A percentile compares a stretch with the other conserved stretches of the same genome.
Evolutionary conservation across 345 rosid genomes (phyloP).

Genomic region (Salix arbutifolia): DNA sequence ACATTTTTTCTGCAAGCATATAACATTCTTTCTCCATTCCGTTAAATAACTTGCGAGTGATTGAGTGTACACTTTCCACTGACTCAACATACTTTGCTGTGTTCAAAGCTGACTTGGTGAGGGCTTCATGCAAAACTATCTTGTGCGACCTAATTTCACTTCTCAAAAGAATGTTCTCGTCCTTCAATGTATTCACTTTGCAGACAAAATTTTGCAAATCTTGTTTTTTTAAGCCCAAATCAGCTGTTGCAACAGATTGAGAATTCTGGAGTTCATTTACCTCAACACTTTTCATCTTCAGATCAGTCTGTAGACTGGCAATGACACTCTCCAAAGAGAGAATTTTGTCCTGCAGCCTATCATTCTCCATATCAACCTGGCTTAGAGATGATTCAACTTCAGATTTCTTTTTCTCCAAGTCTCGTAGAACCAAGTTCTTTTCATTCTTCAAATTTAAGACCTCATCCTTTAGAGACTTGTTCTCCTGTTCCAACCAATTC

Average conservation of each 20-base stretch:
- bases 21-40: conserved; percentile 28
- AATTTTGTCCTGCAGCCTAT: conserved; percentile 40
- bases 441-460: conserved; percentile 33
- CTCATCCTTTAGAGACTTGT: conserved; percentile 30
- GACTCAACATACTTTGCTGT: conserved; percentile 32
- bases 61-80: conserved; percentile 19
- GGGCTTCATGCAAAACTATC: conserved; percentile 29
- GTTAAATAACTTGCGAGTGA: conserved; percentile 18
- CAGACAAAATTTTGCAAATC: conserved; percentile 37
- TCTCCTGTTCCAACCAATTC: conserved; percentile 31
- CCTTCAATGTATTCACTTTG: conserved; percentile 30
- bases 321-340: conserved; percentile 44
- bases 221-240: conserved; percentile 37
- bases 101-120: conserved; percentile 31
- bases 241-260: conserved; percentile 39
- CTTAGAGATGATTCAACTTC: conserved; percentile 36
- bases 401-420: conserved; percentile 44
- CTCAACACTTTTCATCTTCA: conserved; percentile 47
- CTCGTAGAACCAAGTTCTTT: conserved; percentile 37
- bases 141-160: conserved; percentile 24
- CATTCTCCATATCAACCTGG: conserved; percentile 30
- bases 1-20: conserved; percentile 38
- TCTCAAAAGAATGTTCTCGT: conserved; percentile 40
- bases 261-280: conserved; percentile 43
- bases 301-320: conserved; percentile 44